Base-by-base conservation (phyloP, 1,284 basidiomycete species). In the Tilletia indica region DNA sequence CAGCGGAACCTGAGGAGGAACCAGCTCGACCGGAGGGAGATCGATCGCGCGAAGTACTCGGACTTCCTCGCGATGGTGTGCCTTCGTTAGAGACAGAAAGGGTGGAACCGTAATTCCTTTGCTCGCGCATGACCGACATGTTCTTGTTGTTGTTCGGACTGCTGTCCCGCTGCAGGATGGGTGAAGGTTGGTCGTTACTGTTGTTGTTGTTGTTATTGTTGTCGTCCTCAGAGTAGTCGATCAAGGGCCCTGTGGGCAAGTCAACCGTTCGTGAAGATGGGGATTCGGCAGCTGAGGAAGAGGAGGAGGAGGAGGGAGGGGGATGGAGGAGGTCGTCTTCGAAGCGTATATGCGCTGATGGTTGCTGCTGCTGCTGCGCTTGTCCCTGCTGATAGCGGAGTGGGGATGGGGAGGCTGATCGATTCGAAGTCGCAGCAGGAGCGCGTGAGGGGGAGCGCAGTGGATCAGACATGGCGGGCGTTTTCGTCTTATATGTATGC, bases 121-220 rank as follows among this genome's bases (percentile, higher is more conserved):
- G 61, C 34, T 64, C 61, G 61, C 61, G 61, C 61, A 64, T 64
- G 61, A 42, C 61, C 31, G 34, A 42, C 38, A 42, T 64, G 12
- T 64, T 38, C 34, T 64, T 38, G 14, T 64, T 38, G 31, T 64
- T 42, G 61, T 39, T 16, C 3, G 42, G 42, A 45, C 42, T 45
- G 14, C 9, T 45, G 42, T 38, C 38, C 34, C 12, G n/a, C 21
- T 21, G 56, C n/a, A 31, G 56, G 56, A 34, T 45, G 14, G 42
- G 42, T 14, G 56, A 58, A 12, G 56, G 56, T 58, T 12, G 12
- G 14, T 64, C 34, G 31, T 9, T 25, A 39, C 14, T 36, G 4
- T 64, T 38, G 4, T 38, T 34, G 14, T 64, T 38, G 61, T 64
- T 38, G 4, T 38, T 34, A 3, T 64, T 38, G 61, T 64, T 38